Evolutionary conservation across 2,329 filamentous ascomycete species (phyloP).

Genomic region (Salinomyces thailandicus): DNA sequence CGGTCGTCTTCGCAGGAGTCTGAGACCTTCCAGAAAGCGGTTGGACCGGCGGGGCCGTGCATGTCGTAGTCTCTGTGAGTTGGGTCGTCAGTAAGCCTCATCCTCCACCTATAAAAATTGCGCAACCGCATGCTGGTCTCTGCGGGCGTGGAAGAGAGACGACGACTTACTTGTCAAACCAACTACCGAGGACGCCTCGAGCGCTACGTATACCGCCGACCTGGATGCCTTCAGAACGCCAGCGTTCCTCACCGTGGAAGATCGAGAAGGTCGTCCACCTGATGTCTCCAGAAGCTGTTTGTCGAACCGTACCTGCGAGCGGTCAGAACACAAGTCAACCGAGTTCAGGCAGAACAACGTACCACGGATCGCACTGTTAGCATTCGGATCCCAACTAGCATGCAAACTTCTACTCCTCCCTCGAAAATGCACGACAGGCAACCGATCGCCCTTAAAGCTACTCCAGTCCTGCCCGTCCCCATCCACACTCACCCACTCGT

Average conservation of each 20-base stretch:
- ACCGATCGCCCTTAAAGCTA: constrained; percentile 18
- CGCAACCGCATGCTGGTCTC: too few relatives aligned
- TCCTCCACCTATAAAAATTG: too few relatives aligned
- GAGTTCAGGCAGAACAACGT: constrained; percentile 9
- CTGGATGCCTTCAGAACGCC: constrained; percentile 69
- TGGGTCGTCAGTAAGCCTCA: too few relatives aligned
- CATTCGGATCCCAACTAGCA: constrained; percentile 56
- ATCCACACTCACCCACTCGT: constrained; percentile 8
- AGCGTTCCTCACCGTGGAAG: constrained; percentile 54
- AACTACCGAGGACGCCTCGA: constrained; percentile 61
- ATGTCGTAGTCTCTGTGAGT: constrained; percentile 52
- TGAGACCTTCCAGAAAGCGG: constrained; percentile 65
- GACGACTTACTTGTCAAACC: constrained; percentile 58
- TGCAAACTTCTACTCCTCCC: constrained; percentile 54
- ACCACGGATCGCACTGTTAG: constrained; percentile 57
- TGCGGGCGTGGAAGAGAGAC: too few relatives aligned
- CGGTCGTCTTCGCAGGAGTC: constrained; percentile 35
- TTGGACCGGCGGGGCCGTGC: constrained; percentile 62
- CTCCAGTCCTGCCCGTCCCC: constrained; percentile 20
- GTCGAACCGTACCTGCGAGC: constrained; percentile 47
- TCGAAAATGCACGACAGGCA: constrained; percentile 59
- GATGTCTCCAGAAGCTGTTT: constrained; percentile 61
- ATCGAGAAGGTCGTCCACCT: constrained; percentile 63
- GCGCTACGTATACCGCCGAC: constrained; percentile 56
- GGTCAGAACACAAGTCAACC: constrained; percentile 7